A percentile compares a stretch with the other conserved stretches of the same genome.
Evolutionary conservation across 176 grass and related monocot species (phyloP).

Genomic region (Triticum timopheevii): DNA sequence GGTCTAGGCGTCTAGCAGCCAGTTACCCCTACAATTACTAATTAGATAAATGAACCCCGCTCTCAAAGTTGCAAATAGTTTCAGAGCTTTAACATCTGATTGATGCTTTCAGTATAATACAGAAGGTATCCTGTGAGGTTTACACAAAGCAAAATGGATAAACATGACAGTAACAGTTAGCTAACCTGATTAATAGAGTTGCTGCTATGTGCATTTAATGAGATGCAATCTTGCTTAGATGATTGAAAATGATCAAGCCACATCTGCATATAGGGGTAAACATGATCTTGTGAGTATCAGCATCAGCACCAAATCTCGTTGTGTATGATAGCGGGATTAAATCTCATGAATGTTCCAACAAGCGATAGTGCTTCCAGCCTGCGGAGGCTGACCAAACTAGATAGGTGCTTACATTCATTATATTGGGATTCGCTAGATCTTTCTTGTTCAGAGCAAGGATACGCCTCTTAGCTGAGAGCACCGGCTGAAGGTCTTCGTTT

Average conservation of each 20-base stretch:
- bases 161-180: slow-evolving; percentile 19
- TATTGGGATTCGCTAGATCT: slow-evolving; percentile 92
- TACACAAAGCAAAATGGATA: not conserved
- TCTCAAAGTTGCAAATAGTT: not conserved
- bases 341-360: not conserved
- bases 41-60: not conserved
- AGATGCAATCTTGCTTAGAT: slow-evolving; percentile 73
- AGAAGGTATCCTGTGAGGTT: not conserved
- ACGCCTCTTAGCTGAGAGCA: slow-evolving; percentile 67
- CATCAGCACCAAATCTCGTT: not conserved
- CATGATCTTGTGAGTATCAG: not conserved
- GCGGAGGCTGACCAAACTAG: slow-evolving; percentile 19
- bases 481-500: slow-evolving; percentile 77
- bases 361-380: not conserved
- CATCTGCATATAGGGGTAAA: slow-evolving; percentile 51
- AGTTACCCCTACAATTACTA: not conserved
- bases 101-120: not conserved
- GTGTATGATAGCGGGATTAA: too few relatives aligned
- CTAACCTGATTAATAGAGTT: slow-evolving; percentile 88
- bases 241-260: slow-evolving; percentile 81
- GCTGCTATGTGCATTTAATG: slow-evolving; percentile 88
- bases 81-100: not conserved
- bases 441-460: slow-evolving; percentile 97
- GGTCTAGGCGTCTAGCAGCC: not conserved
- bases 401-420: slow-evolving; percentile 68